A percentile compares a stretch with the other conserved stretches of the same genome.
Conservation (phyloP, 345 rosid species). For the Aquilaria yunnanensis region DNA sequence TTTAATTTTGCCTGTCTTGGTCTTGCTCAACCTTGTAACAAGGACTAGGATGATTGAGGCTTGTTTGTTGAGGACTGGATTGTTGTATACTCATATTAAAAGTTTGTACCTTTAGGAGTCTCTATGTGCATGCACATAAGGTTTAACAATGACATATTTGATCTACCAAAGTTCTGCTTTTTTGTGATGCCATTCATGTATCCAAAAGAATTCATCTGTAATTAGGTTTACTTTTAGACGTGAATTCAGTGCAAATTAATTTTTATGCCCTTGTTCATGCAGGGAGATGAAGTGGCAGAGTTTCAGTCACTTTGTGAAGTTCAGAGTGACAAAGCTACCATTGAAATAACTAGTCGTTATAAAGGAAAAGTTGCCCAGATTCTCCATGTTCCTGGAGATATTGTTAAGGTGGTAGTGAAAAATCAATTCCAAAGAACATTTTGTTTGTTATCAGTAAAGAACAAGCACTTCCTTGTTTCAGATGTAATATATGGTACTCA, state of each 20-base stretch:
- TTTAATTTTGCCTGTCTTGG: no score
- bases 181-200: no score
- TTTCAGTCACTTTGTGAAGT: conserved; percentile 97
- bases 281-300: conserved; percentile 89
- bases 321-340: conserved; percentile 96
- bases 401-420: conserved; percentile 56
- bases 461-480: no score
- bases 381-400: conserved; percentile 63
- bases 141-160: not conserved
- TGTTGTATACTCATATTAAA: no score
- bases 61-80: no score
- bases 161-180: not conserved
- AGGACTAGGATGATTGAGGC: no score
- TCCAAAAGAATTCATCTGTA: no score
- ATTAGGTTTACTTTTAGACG: not conserved
- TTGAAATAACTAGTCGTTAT: conserved; percentile 93
- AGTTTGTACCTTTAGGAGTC: no score
- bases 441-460: no score
- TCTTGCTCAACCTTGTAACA: no score
- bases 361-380: conserved; percentile 64
- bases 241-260: not conserved
- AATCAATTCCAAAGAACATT: not conserved
- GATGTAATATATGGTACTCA: no score
- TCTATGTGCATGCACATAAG: not conserved
- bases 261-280: conserved; percentile 16